Evolutionary conservation across 805 yeast genomes (phyloP).

Genomic region (Candida jianshihensis): DNA sequence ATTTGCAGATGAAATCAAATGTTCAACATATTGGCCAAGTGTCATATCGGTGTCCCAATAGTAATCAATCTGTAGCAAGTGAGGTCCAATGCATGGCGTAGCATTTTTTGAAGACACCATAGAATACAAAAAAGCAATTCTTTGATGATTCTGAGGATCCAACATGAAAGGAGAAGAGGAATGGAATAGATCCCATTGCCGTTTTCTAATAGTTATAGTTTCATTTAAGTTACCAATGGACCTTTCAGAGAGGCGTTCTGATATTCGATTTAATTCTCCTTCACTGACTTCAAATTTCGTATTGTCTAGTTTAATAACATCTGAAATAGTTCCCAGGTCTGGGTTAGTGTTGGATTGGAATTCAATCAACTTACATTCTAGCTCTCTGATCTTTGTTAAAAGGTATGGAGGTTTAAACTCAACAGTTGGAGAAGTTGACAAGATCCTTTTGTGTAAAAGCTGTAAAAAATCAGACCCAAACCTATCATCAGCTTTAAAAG

Average conservation of each 20-base stretch:
- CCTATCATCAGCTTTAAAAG: slow-evolving; percentile 16
- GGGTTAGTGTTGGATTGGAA: slow-evolving; percentile 13
- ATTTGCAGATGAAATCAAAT: slow-evolving; percentile 58
- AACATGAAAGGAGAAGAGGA: slow-evolving; percentile 47
- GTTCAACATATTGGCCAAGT: slow-evolving; percentile 83
- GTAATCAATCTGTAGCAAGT: slow-evolving; percentile 71
- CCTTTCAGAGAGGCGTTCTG: slow-evolving; percentile 25
- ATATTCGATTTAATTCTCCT: slow-evolving; percentile 26
- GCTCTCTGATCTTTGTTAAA: slow-evolving; percentile 43
- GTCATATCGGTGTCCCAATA: slow-evolving; percentile 90
- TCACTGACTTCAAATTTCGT: slow-evolving; percentile 8
- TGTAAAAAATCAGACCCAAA: slow-evolving; percentile 33
- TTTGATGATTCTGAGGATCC: slow-evolving; percentile 72
- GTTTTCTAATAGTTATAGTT: slow-evolving; percentile 26
- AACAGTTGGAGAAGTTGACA: slow-evolving; percentile 85
- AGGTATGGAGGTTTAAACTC: slow-evolving; percentile 64
- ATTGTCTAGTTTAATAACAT: slow-evolving; percentile 20
- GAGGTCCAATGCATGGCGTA: slow-evolving; percentile 92
- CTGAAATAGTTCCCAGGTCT: slow-evolving; percentile 17
- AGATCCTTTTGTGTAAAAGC: slow-evolving; percentile 39
- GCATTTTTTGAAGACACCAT: slow-evolving; percentile 78
- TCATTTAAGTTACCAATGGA: slow-evolving; percentile 25
- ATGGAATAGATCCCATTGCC: slow-evolving; percentile 66
- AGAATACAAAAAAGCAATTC: slow-evolving; percentile 69
- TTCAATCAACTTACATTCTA: slow-evolving; percentile 35